phyloP scores from a whole-genome alignment of 2,329 filamentous ascomycete genomes.

The Aspergillus fructus region DNA sequence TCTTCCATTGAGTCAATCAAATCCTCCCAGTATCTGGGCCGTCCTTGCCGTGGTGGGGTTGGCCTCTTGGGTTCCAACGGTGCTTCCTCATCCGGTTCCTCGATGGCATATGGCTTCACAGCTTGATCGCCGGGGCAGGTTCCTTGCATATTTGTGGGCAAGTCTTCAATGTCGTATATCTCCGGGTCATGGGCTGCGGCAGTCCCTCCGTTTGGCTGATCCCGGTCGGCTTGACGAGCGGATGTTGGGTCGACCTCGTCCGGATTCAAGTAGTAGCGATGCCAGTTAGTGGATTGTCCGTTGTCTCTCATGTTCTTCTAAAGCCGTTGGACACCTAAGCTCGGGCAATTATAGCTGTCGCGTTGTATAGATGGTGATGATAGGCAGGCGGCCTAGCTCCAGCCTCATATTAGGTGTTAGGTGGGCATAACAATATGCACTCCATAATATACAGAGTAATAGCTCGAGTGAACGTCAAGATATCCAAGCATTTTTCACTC shows the following conservation, averaged over 20 bases:
- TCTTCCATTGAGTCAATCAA: conserved; percentile 34
- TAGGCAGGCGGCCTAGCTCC: neutral
- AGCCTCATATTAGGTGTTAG: neutral
- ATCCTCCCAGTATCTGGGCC: conserved; percentile 21
- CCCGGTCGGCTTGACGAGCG: neutral
- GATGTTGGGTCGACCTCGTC: neutral
- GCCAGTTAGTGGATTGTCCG: neutral
- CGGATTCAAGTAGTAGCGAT: neutral
- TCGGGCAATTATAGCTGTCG: neutral
- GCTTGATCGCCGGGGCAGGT: conserved; percentile 24
- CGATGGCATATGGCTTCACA: conserved; percentile 41
- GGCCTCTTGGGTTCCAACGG: neutral
- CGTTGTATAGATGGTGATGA: neutral
- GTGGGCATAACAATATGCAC: neutral
- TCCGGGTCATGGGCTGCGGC: neutral
- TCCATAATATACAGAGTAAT: neutral
- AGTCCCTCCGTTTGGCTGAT: neutral
- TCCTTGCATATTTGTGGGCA: neutral
- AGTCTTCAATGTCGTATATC: conserved; percentile 2
- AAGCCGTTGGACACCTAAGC: neutral
- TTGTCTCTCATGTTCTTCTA: neutral
- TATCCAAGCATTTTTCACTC: neutral
- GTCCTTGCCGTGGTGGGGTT: neutral
- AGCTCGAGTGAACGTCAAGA: neutral
- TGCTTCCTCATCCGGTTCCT: conserved; percentile 34